Evolutionary conservation across 495 filamentous ascomycete genomes (phyloP), one percentile per base, ranked within the genome.

Genomic region (Penicillium manginii): DNA sequence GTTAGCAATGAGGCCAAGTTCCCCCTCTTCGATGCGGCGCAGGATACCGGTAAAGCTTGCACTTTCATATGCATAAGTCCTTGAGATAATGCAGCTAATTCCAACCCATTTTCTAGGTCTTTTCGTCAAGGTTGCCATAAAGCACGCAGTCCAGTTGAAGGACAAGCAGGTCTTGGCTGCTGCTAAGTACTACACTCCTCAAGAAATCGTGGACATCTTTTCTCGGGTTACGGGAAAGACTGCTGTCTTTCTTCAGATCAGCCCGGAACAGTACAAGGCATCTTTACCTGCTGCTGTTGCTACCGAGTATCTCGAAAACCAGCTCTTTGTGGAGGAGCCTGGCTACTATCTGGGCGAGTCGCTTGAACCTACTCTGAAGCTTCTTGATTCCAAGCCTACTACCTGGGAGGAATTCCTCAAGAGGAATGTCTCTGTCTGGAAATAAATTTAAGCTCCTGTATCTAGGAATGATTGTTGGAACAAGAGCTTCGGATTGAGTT

Each of bases 261-360:
- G 75, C n/a, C 60, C 76, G 21, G 78, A 85, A 22, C 61, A 70
- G 31, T 87, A 74, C 62, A 80, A 73, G 50, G 62, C 52, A 15
- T 51, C 53, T n/a, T 22, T 75, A 57, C 76, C 80, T 10, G 69
- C 78, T 17, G 66, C 66, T n/a, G 66, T 68, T 3, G 72, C 72
- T 14, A 58, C 79, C 39, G 82, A 85, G 65, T 42, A 82, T 37
- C 70, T 81, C 52, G 78, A 86, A 69, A 87, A 83, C 52, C 75
- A 80, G 71, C 64, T 74, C 18, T 67, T 83, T 43, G 61, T 83
- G 54, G 67, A 77, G 29, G 73, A 81, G 4, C 78, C 68, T 59
- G 82, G 81, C 2, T 85, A 86, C 56, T 85, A 79, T 59, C 72
- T 74, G 11, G 77, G 77, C n/a, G 76, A 59, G 59, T 31, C 40